Conservation (phyloP, 176 grass and related monocot genomes). For the Rhipidocladum racemiflorum region DNA sequence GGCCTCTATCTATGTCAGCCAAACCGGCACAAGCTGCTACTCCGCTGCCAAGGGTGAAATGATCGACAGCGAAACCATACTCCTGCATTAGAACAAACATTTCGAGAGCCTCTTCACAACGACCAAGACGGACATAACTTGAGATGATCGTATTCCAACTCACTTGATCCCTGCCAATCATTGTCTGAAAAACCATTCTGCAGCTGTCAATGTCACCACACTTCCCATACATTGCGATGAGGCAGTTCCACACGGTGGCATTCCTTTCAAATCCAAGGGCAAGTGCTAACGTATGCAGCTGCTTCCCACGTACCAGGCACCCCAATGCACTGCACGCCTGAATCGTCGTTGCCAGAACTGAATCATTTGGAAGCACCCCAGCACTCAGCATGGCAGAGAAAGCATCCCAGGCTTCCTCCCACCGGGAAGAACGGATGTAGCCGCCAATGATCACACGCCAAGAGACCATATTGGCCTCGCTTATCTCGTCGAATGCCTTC, state of each 20-base stretch:
- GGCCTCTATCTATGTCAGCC: slow-evolving; percentile 44
- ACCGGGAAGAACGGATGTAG: slow-evolving; percentile 35
- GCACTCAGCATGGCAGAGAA: slow-evolving; percentile 31
- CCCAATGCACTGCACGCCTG: slow-evolving; percentile 36
- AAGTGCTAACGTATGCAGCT: slow-evolving; percentile 38
- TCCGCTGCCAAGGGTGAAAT: slow-evolving; percentile 51
- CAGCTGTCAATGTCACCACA: slow-evolving; percentile 41
- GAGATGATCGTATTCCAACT: slow-evolving; percentile 61
- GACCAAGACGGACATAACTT: slow-evolving; percentile 43
- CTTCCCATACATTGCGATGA: slow-evolving; percentile 55
- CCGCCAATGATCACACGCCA: slow-evolving; percentile 52
- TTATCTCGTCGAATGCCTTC: slow-evolving; percentile 33
- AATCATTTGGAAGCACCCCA: slow-evolving; percentile 35
- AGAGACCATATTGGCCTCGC: slow-evolving; percentile 38
- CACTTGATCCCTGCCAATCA: slow-evolving; percentile 41
- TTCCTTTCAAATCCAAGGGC: slow-evolving; percentile 37
- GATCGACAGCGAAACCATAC: slow-evolving; percentile 42
- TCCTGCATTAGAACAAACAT: slow-evolving; percentile 51
- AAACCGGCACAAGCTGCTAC: slow-evolving; percentile 47
- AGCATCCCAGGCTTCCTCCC: slow-evolving; percentile 43
- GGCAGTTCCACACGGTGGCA: slow-evolving; percentile 45
- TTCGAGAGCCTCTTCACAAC: slow-evolving; percentile 36
- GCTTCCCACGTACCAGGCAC: slow-evolving; percentile 38
- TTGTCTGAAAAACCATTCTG: slow-evolving; percentile 25
- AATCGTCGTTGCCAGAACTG: slow-evolving; percentile 47